phyloP scores from a whole-genome alignment of 768 basidiomycete genomes.

The Mycena latifolia region DNA sequence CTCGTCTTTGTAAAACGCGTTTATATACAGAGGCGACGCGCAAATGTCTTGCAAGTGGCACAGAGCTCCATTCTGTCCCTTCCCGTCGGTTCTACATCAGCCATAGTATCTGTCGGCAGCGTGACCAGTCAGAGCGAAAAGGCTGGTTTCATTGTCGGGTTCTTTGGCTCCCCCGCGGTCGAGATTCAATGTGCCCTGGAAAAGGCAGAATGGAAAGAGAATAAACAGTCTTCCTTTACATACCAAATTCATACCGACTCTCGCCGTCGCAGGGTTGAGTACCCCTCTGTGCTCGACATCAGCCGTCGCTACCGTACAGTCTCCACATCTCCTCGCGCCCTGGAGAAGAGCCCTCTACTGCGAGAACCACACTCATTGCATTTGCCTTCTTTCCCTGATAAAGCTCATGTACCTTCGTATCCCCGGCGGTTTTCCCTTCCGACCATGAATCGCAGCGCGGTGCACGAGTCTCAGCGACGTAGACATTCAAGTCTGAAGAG shows the following conservation, averaged over 20 bases:
- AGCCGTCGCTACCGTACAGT: conserved; percentile 20
- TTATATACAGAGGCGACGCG: conserved; percentile 44
- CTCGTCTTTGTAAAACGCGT: conserved; percentile 45
- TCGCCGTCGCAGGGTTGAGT: conserved; percentile 33
- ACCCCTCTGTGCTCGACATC: conserved; percentile 37
- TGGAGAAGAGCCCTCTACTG: conserved; percentile 12
- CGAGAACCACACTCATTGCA: conserved; percentile 33
- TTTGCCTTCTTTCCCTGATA: conserved; percentile 37
- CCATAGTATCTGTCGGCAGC: conserved; percentile 26
- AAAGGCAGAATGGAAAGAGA: conserved; percentile 34
- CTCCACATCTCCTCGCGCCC: conserved; percentile 15
- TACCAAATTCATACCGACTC: conserved; percentile 37
- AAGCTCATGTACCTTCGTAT: conserved; percentile 29
- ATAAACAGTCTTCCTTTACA: conserved; percentile 36
- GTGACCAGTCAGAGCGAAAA: conserved; percentile 38
- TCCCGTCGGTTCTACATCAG: conserved; percentile 18
- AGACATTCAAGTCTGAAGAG: conserved; percentile 43
- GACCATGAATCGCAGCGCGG: conserved; percentile 34
- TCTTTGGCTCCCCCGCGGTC: conserved; percentile 59
- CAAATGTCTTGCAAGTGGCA: conserved; percentile 3
- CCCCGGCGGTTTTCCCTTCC: conserved; percentile 49
- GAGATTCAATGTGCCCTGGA: conserved; percentile 46
- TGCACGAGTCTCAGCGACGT: conserved; percentile 32
- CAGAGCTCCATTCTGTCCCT: conserved; percentile 29
- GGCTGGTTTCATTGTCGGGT: conserved; percentile 56